Conservation (phyloP, 805 yeast species). For the Yamadazyma laniorum region DNA sequence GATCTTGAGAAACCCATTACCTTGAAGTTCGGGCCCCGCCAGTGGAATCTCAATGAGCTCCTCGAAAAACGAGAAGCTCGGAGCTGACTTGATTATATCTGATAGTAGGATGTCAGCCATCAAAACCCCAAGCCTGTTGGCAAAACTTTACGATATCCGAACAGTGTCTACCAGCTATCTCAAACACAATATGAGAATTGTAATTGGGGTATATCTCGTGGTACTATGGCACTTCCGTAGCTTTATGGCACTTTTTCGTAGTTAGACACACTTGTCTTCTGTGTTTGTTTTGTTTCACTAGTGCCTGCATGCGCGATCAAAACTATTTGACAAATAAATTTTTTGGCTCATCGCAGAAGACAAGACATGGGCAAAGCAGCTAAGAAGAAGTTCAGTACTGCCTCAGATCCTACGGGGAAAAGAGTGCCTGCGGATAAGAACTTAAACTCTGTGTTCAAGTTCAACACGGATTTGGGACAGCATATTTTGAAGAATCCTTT, state of each 20-base stretch:
- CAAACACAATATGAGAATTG: neutral
- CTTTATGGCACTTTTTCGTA: too few relatives aligned
- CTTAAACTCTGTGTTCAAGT: slow-evolving; percentile 84
- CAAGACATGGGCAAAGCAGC: slow-evolving; percentile 58
- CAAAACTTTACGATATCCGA: too few relatives aligned
- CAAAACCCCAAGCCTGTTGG: too few relatives aligned
- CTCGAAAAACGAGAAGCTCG: slow-evolving; percentile 22
- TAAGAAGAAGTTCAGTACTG: slow-evolving; percentile 56
- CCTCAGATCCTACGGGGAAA: slow-evolving; percentile 43
- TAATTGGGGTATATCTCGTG: too few relatives aligned
- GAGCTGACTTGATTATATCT: slow-evolving; percentile 18
- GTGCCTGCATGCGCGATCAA: too few relatives aligned
- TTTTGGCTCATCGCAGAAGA: neutral
- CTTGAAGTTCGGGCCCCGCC: slow-evolving; percentile 13
- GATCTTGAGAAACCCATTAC: slow-evolving; percentile 26
- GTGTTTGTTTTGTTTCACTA: too few relatives aligned
- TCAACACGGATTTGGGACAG: slow-evolving; percentile 95
- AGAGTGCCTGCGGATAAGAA: slow-evolving; percentile 71
- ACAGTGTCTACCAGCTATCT: neutral
- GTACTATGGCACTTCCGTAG: too few relatives aligned
- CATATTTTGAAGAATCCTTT: slow-evolving; percentile 94
- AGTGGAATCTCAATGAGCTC: slow-evolving; percentile 21
- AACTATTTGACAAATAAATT: too few relatives aligned
- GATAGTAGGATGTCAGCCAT: slow-evolving; percentile 15
- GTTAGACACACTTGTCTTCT: too few relatives aligned